Conservation (phyloP, 805 yeast species). For the Saccharomycopsis sp. region DNA sequence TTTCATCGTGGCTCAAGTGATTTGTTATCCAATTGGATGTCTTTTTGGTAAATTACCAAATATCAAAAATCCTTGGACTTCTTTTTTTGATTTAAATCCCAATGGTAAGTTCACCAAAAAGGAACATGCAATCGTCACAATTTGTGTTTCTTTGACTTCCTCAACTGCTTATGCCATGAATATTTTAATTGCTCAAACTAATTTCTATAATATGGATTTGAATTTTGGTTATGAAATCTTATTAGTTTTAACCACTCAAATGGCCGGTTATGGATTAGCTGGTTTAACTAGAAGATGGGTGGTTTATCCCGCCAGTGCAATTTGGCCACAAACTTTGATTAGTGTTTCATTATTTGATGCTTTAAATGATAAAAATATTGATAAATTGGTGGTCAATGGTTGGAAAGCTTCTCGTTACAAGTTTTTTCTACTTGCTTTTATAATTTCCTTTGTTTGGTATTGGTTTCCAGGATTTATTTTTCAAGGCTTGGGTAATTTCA, state of each 20-base stretch:
- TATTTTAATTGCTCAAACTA: slow-evolving; percentile 40
- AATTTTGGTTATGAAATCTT: slow-evolving; percentile 46
- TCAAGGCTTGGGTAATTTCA: slow-evolving; percentile 50
- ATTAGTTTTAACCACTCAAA: slow-evolving; percentile 44
- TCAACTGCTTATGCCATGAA: slow-evolving; percentile 50
- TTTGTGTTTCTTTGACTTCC: slow-evolving; percentile 38
- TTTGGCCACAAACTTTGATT: slow-evolving; percentile 64
- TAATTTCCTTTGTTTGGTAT: slow-evolving; percentile 35
- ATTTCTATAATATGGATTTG: slow-evolving; percentile 32
- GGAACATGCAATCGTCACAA: slow-evolving; percentile 49
- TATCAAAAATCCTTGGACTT: slow-evolving; percentile 25
- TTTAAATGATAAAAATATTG: slow-evolving; percentile 31
- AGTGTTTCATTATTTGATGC: slow-evolving; percentile 45
- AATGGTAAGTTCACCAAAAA: slow-evolving; percentile 41
- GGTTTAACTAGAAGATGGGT: slow-evolving; percentile 50
- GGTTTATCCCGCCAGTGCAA: slow-evolving; percentile 53
- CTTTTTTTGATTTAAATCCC: slow-evolving; percentile 35
- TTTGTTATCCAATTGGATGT: slow-evolving; percentile 50
- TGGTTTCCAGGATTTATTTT: slow-evolving; percentile 56
- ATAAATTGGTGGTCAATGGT: slow-evolving; percentile 35
- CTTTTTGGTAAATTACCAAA: slow-evolving; percentile 29
- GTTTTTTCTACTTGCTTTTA: slow-evolving; percentile 35
- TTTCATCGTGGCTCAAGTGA: slow-evolving; percentile 44
- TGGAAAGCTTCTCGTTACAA: slow-evolving; percentile 47
- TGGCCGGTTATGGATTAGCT: slow-evolving; percentile 58